Evolutionary conservation across 768 basidiomycete genomes (phyloP).

Genomic region (Kwoniella europaea): DNA sequence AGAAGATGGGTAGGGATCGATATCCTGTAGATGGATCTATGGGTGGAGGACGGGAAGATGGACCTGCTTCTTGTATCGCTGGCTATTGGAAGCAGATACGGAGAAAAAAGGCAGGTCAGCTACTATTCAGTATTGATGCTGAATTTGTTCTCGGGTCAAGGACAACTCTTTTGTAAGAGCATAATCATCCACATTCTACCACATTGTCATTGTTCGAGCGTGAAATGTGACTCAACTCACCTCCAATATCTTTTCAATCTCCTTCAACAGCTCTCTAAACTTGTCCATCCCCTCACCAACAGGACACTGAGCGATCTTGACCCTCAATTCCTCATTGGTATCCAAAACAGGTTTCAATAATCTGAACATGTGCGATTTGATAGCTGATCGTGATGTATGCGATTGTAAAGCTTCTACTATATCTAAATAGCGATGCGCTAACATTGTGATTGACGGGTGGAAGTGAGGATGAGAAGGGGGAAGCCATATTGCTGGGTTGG

Average conservation of each 20-base stretch:
- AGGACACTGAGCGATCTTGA: slow-evolving; percentile 63
- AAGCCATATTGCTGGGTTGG: slow-evolving; percentile 80
- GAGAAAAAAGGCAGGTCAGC: neutral
- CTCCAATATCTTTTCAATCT: slow-evolving; percentile 68
- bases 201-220: neutral
- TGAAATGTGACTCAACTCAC: slow-evolving; percentile 56
- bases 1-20: slow-evolving; percentile 69
- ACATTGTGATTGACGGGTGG: slow-evolving; percentile 60
- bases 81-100: slow-evolving; percentile 19
- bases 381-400: slow-evolving; percentile 70
- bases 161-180: too few species aligned
- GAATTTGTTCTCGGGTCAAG: too few species aligned
- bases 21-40: slow-evolving; percentile 64
- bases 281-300: slow-evolving; percentile 55
- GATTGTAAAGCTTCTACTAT: slow-evolving; percentile 77
- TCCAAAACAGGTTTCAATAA: slow-evolving; percentile 78
- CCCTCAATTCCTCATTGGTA: slow-evolving; percentile 71
- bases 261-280: slow-evolving; percentile 66
- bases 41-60: slow-evolving; percentile 61
- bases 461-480: slow-evolving; percentile 46
- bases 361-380: slow-evolving; percentile 94
- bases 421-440: slow-evolving; percentile 84
- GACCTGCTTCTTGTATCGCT: slow-evolving; percentile 27
- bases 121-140: neutral
- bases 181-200: neutral